A percentile compares a stretch with the other conserved stretches of the same genome.
phyloP scores from a whole-genome alignment of 2,329 filamentous ascomycete species.

The Ilyonectria destructans region DNA sequence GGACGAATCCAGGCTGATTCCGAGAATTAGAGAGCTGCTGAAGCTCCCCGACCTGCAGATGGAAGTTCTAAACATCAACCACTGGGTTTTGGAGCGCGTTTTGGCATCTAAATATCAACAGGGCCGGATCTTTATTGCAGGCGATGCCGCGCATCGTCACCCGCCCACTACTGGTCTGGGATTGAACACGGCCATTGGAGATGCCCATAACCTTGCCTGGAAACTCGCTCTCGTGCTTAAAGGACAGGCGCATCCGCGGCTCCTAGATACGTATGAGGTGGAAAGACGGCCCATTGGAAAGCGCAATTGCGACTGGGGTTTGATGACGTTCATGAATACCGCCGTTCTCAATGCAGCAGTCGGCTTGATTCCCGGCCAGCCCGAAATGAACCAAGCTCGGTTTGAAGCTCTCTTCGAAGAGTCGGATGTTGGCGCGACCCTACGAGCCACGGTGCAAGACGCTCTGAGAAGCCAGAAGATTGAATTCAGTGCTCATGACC shows the following conservation, averaged over 20 bases:
- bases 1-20: background rate
- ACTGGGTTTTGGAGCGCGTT: background rate
- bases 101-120: background rate
- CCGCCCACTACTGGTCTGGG: background rate
- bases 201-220: background rate
- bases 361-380: background rate
- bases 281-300: background rate
- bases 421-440: background rate
- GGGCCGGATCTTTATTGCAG: background rate
- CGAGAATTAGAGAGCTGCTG: background rate
- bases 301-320: background rate
- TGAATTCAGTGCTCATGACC: background rate
- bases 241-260: background rate
- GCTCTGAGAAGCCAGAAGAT: background rate
- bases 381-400: background rate
- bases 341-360: background rate
- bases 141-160: background rate
- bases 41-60: background rate
- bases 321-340: background rate
- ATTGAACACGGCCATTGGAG: background rate
- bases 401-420: background rate
- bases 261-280: background rate
- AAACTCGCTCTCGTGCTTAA: background rate
- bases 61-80: background rate
- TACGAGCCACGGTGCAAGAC: background rate